A percentile compares a stretch with the other conserved stretches of the same genome.
Conservation (phyloP, 2,329 filamentous ascomycete species). For the Colletotrichum brevisporum region DNA sequence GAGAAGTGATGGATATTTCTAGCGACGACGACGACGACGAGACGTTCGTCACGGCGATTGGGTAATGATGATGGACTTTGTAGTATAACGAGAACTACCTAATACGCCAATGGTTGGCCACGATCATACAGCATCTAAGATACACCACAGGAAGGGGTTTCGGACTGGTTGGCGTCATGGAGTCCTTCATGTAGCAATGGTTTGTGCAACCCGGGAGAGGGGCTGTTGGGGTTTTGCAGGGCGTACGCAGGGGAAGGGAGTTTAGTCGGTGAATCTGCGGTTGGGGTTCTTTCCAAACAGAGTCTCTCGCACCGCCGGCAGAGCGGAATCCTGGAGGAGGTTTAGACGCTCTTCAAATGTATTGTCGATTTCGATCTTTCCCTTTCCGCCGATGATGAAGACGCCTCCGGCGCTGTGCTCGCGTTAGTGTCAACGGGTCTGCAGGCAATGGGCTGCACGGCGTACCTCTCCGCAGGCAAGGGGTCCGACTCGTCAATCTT, state of each 20-base stretch:
- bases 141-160: conserved; percentile 42
- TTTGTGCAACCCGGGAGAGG: conserved; percentile 20
- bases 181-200: conserved; percentile 33
- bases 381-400: conserved; percentile 82
- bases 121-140: conserved; percentile 43
- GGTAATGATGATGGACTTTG: conserved; percentile 34
- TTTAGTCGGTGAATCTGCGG: conserved; percentile 93
- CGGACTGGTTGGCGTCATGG: conserved; percentile 32
- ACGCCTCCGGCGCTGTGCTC: conserved; percentile 83
- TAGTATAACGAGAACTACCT: conserved; percentile 40
- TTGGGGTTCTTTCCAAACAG: conserved; percentile 96
- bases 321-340: conserved; percentile 85
- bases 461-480: conserved; percentile 87
- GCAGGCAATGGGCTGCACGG: conserved; percentile 43
- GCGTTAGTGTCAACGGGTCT: conserved; percentile 11
- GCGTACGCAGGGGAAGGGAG: conserved; percentile 6
- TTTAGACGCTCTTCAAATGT: conserved; percentile 93
- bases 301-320: conserved; percentile 86
- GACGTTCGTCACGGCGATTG: conserved; percentile 36
- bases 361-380: conserved; percentile 99
- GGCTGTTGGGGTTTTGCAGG: conserved; percentile 28
- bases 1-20: conserved; percentile 22
- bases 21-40: conserved; percentile 37
- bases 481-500: conserved; percentile 84
- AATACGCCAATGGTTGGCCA: conserved; percentile 41